Percentiles rank a stretch among this genome's conserved stretches.
Evolutionary conservation across 305 asterid genomes (phyloP).

Genomic region (Fraxinus xanthoxyloides): DNA sequence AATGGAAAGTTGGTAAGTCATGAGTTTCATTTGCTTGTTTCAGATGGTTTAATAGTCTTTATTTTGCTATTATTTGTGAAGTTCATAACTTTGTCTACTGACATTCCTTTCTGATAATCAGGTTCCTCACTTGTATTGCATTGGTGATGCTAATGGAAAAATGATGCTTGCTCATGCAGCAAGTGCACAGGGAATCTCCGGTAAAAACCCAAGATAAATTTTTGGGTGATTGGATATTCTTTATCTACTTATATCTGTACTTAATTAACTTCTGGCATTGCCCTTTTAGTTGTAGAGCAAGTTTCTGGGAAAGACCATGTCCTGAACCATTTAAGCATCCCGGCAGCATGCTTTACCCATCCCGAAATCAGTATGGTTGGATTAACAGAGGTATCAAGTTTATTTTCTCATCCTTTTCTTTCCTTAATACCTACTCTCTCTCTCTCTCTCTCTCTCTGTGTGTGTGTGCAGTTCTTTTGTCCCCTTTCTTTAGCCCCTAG

Average conservation of each 20-base stretch:
- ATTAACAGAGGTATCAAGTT: conserved; percentile 71
- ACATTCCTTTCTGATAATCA: conserved; percentile 32
- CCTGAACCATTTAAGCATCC: conserved; percentile 86
- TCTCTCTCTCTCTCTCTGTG: neutral
- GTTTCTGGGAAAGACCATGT: conserved; percentile 86
- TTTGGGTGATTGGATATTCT: conserved; percentile 13
- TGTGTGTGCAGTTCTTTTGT: neutral
- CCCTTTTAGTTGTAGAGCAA: conserved; percentile 63
- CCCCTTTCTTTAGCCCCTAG: conserved; percentile 4
- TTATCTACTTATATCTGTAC: neutral
- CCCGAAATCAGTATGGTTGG: conserved; percentile 99
- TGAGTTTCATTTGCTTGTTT: conserved; percentile 17
- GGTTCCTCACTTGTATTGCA: conserved; percentile 97
- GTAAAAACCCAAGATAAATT: conserved; percentile 30
- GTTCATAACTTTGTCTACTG: conserved; percentile 9
- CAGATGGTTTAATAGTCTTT: conserved; percentile 14
- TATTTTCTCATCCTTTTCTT: conserved; percentile 15
- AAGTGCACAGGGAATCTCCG: conserved; percentile 99
- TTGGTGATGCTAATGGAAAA: conserved; percentile 99
- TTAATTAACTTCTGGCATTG: conserved; percentile 23
- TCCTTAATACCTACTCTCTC: conserved; percentile 1
- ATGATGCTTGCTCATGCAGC: conserved; percentile 99
- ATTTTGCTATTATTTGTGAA: conserved; percentile 7
- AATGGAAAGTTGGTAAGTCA: conserved; percentile 67
- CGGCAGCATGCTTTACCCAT: conserved; percentile 99